Base-by-base conservation (phyloP, 352 stramenopile genomes). In the Phytophthora tubulina region DNA sequence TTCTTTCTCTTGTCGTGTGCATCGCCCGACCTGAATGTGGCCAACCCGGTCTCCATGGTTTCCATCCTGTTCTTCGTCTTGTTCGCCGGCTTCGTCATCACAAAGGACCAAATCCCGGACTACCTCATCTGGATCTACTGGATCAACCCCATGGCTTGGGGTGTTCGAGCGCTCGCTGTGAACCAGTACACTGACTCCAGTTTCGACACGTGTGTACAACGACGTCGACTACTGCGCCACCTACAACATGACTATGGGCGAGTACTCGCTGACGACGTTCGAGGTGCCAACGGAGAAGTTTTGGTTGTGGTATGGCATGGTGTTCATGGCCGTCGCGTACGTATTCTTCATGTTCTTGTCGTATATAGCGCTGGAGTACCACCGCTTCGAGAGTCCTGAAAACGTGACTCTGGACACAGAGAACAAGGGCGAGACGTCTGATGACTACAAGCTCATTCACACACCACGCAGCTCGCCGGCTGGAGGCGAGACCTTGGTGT, bases 41-140 rank as follows among this genome's bases (percentile, higher is more conserved):
- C 63, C 41, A 76, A 69, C 33, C 63, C 69, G 5, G 27, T 76
- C 4, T 73, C 63, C 6, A 44, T 60, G 14, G 63, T 76, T 3
- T 73, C 51, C 3, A 59, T 73, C 33, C 52, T 76, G 4, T 66
- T 77, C n/a, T 77, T 77, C 31, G 30, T 67, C 4, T 11, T 77
- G 6, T 77, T 70, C 32, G 64, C 17, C 15, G 64, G 70, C 11
- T 73, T 74, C 15, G 42, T 64, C 3, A 78, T 78, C 45, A 71
- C 64, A 0, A 74, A 78, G 15, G 54, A 71, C 1, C 70, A 78
- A 21, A 74, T 78, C 21, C 70, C 70, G 0, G 54, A 72, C 44
- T 78, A 75, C 44, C 50, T 78, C 4, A 76, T 76, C 30, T 76
- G 69, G 69, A 56, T 72, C 9, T 76, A 76, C 63, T 76, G 62